phyloP scores from a whole-genome alignment of 768 basidiomycete species.

The Clathrus columnatus region DNA sequence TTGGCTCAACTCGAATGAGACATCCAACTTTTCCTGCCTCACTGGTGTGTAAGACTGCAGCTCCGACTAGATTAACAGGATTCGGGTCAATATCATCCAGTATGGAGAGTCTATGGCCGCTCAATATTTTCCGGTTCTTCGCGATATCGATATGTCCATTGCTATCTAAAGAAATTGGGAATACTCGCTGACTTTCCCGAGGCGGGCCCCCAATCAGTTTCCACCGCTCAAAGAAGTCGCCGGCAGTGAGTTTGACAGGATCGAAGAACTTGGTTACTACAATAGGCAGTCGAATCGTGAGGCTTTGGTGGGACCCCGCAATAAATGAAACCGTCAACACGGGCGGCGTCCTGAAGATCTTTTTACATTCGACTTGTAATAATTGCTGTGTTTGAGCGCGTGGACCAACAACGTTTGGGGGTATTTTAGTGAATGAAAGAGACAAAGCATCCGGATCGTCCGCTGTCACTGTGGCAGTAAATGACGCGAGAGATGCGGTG shows the following conservation, averaged over 20 bases:
- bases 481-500: slow-evolving; percentile 77
- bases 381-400: slow-evolving; percentile 89
- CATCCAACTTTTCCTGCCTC: slow-evolving; percentile 92
- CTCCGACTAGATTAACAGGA: slow-evolving; percentile 85
- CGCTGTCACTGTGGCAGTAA: slow-evolving; percentile 75
- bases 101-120: slow-evolving; percentile 68
- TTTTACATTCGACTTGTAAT: slow-evolving; percentile 92
- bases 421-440: slow-evolving; percentile 84
- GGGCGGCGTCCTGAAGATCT: slow-evolving; percentile 67
- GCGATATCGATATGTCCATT: slow-evolving; percentile 66
- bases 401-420: slow-evolving; percentile 69
- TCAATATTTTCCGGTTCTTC: slow-evolving; percentile 66
- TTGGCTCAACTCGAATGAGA: slow-evolving; percentile 86
- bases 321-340: slow-evolving; percentile 83
- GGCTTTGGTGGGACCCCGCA: slow-evolving; percentile 83
- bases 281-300: slow-evolving; percentile 79
- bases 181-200: slow-evolving; percentile 82
- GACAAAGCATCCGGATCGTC: slow-evolving; percentile 68
- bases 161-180: slow-evolving; percentile 63
- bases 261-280: slow-evolving; percentile 89
- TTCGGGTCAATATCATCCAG: slow-evolving; percentile 88
- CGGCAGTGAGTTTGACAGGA: slow-evolving; percentile 71
- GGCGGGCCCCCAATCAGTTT: slow-evolving; percentile 94
- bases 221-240: slow-evolving; percentile 97
- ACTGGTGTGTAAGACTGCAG: slow-evolving; percentile 95